Conservation (phyloP, 2,329 filamentous ascomycete species). For the Aspergillus brasiliensis region DNA sequence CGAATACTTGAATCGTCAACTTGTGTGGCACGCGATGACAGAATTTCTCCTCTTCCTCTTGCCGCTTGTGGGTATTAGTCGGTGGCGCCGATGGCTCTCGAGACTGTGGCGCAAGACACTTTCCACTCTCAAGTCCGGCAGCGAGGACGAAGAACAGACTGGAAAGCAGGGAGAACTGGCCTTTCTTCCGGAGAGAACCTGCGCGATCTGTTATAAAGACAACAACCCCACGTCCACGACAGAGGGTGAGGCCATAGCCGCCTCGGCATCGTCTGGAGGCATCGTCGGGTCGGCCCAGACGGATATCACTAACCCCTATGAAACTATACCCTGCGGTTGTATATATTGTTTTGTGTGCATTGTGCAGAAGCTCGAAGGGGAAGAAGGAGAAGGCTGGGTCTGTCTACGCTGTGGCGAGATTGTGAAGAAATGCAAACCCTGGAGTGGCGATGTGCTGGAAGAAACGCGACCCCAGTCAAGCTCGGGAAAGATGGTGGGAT, state of each 20-base stretch:
- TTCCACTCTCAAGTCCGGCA: slow-evolving; percentile 57
- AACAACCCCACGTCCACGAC: slow-evolving; percentile 73
- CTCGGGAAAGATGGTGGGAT: slow-evolving; percentile 46
- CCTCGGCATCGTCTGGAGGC: slow-evolving; percentile 67
- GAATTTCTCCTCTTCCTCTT: slow-evolving; percentile 97
- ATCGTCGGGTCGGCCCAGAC: slow-evolving; percentile 86
- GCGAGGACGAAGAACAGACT: slow-evolving; percentile 53
- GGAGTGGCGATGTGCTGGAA: slow-evolving; percentile 81
- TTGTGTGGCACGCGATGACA: slow-evolving; percentile 99
- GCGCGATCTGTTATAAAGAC: slow-evolving; percentile 94
- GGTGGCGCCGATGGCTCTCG: slow-evolving; percentile 88
- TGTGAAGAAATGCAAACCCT: slow-evolving; percentile 83
- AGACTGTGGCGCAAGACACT: slow-evolving; percentile 83
- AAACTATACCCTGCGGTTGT: slow-evolving; percentile 83
- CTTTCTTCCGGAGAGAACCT: slow-evolving; percentile 90
- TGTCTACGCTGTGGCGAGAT: slow-evolving; percentile 86
- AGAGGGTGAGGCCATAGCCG: slow-evolving; percentile 75
- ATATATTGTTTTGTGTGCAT: slow-evolving; percentile 96
- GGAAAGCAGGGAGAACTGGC: slow-evolving; percentile 69
- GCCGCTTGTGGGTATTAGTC: slow-evolving; percentile 91
- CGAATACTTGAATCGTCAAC: slow-evolving; percentile 94
- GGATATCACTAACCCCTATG: slow-evolving; percentile 95
- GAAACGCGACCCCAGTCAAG: slow-evolving; percentile 37
- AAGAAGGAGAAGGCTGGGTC: slow-evolving; percentile 92
- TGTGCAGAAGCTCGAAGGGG: slow-evolving; percentile 83